A percentile compares a stretch with the other conserved stretches of the same genome.
Conservation (phyloP, 2,329 filamentous ascomycete species). For the Ampelomyces quisqualis region DNA sequence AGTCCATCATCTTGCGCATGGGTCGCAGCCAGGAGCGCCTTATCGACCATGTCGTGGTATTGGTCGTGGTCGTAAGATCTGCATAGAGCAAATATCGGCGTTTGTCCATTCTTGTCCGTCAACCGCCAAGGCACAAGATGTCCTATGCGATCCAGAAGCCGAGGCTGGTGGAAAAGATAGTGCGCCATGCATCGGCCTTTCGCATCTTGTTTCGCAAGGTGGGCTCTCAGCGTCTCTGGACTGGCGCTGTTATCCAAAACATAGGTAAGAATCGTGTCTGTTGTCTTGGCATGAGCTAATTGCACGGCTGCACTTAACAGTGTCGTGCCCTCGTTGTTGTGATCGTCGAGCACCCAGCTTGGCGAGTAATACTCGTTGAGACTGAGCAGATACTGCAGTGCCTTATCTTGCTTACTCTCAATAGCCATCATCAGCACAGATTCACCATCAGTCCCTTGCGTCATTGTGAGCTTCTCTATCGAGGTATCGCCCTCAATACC, state of each 20-base stretch:
- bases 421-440: constrained; percentile 67
- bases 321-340: constrained; percentile 86
- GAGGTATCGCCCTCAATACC: constrained; percentile 83
- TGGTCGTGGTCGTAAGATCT: constrained; percentile 90
- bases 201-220: constrained; percentile 74
- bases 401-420: constrained; percentile 64
- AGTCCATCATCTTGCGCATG: constrained; percentile 72
- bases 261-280: constrained; percentile 73
- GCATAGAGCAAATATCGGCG: constrained; percentile 92
- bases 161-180: constrained; percentile 89
- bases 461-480: constrained; percentile 73
- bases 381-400: constrained; percentile 77
- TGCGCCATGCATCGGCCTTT: constrained; percentile 91
- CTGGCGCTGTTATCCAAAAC: constrained; percentile 59
- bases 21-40: constrained; percentile 73
- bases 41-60: constrained; percentile 84
- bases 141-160: constrained; percentile 75
- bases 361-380: constrained; percentile 74
- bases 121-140: constrained; percentile 81
- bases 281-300: constrained; percentile 71
- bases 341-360: constrained; percentile 72
- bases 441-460: constrained; percentile 69
- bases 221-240: constrained; percentile 60
- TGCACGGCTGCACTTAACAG: constrained; percentile 89
- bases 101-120: constrained; percentile 94